Evolutionary conservation across 2,329 filamentous ascomycete species (phyloP), one percentile per base, ranked within the genome.

Genomic region (Beauveria varroae): DNA sequence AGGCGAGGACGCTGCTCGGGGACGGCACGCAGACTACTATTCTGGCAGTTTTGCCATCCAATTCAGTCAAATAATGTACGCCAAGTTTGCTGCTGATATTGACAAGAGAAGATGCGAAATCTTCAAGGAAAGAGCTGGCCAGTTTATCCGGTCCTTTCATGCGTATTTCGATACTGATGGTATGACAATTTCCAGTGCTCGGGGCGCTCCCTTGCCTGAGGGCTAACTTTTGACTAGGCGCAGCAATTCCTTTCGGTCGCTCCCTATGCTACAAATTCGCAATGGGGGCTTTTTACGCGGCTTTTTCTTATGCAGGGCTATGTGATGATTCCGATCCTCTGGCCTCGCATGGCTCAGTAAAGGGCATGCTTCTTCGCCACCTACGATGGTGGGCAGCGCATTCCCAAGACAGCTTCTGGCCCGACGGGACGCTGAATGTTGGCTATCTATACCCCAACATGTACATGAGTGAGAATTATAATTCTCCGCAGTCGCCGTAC

Each of bases 401-500:
- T 3, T 73, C 73, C 0, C n/a, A 62, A 1, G 72, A 79, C 51
- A 76, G 81, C 1, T 83, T 83, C 67, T 71, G 78, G 54, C 41
- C 72, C 0, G 80, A 83, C 60, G 79, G 80, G 0, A 81, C 79
- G 0, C 49, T 83, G 20, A 81, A 75, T 2, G 80, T 82, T 41
- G 80, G 73, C 0, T 73, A 64, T 58, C 34, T 71, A 1, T 75
- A 73, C 50, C 70, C 71, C 0, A 83, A 83, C 64, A 81, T 82
- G 77, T 83, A 78, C 65, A 75, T 84, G 74, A 72, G 73, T 41
- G 81, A 84, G 66, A 78, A 82, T 64, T 84, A 84, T 67, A 84
- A 84, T 65, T 84, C 81, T 1, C 80, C 81, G 0, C 81, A 84
- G 63, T 83, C 80, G 0, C 72, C 76, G 0, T 84, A 83, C 65